phyloP scores from a whole-genome alignment of 495 filamentous ascomycete genomes.

The Hyaloscypha hepaticicola region DNA sequence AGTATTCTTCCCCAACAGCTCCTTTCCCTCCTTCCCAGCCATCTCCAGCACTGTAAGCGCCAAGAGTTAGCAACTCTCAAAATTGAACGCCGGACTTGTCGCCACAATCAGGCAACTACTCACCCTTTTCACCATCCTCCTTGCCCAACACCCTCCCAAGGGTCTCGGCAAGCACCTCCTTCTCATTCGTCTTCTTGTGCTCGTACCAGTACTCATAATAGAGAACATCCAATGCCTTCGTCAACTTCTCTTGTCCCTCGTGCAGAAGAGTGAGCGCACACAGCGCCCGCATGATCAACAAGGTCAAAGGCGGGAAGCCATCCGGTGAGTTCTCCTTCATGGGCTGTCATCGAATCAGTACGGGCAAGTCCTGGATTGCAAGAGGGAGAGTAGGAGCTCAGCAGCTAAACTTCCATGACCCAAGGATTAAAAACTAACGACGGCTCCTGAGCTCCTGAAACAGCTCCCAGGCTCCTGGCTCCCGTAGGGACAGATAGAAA shows the following conservation, averaged over 20 bases:
- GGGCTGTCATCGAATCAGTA: conserved; percentile 34
- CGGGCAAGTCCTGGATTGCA: too few relatives aligned
- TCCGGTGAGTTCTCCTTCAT: conserved; percentile 49
- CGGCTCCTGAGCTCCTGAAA: too few relatives aligned
- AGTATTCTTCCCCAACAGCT: conserved; percentile 52
- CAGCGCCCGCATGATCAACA: conserved; percentile 51
- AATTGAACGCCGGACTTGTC: not conserved
- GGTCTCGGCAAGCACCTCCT: conserved; percentile 47
- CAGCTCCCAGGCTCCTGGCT: too few relatives aligned
- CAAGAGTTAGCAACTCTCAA: not conserved
- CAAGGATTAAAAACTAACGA: too few relatives aligned
- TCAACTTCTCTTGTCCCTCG: conserved; percentile 53
- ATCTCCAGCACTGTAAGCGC: conserved; percentile 31
- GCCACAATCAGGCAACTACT: not conserved
- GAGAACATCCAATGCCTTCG: conserved; percentile 34
- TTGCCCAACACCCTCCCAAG: conserved; percentile 52
- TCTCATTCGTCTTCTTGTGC: conserved; percentile 45
- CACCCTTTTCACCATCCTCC: conserved; percentile 42
- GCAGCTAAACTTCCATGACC: too few relatives aligned
- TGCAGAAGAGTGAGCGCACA: conserved; percentile 36
- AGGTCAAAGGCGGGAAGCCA: conserved; percentile 59
- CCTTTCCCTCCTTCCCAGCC: conserved; percentile 53
- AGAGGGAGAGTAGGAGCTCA: too few relatives aligned
- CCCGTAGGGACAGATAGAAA: too few relatives aligned
- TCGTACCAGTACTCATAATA: conserved; percentile 54